These are phyloP conservation scores for Penicillium fuscoglaucum DNA, from an alignment of 2,329 filamentous ascomycete species.

Conservation along the genomic window DNA sequence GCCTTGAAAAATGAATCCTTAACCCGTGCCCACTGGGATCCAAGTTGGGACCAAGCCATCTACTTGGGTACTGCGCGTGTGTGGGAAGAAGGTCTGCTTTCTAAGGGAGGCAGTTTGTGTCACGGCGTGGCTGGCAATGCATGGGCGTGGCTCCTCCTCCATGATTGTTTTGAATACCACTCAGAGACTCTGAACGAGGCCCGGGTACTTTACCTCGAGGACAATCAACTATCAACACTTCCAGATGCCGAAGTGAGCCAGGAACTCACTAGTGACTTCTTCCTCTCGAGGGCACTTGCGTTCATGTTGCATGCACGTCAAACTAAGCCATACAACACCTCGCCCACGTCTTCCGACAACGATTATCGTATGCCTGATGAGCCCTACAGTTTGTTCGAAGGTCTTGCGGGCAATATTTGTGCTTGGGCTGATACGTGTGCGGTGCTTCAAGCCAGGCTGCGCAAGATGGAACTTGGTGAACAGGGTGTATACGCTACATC, in stretches of 20 bases:
- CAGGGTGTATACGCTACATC: slow-evolving; percentile 2
- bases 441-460: slow-evolving; percentile 35
- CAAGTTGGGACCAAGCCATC: slow-evolving; percentile 41
- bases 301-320: slow-evolving; percentile 42
- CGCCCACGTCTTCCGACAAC: slow-evolving; percentile 16
- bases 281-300: slow-evolving; percentile 40
- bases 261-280: slow-evolving; percentile 36
- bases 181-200: slow-evolving; percentile 22
- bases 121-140: slow-evolving; percentile 46
- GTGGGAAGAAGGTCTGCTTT: slow-evolving; percentile 45
- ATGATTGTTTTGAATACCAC: slow-evolving; percentile 40
- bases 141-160: slow-evolving; percentile 41
- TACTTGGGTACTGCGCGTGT: slow-evolving; percentile 36
- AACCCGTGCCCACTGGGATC: slow-evolving; percentile 35
- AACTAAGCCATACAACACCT: slow-evolving; percentile 37
- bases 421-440: slow-evolving; percentile 46
- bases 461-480: slow-evolving; percentile 34
- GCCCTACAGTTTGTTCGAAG: slow-evolving; percentile 43
- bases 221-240: slow-evolving; percentile 5
- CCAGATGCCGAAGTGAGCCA: slow-evolving; percentile 9
- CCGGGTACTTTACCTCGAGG: slow-evolving; percentile 25
- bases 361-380: slow-evolving; percentile 44
- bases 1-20: slow-evolving; percentile 33
- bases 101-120: slow-evolving; percentile 44
- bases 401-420: slow-evolving; percentile 42